phyloP scores from a whole-genome alignment of 83 land plant genomes.

The Picea engelmannii region DNA sequence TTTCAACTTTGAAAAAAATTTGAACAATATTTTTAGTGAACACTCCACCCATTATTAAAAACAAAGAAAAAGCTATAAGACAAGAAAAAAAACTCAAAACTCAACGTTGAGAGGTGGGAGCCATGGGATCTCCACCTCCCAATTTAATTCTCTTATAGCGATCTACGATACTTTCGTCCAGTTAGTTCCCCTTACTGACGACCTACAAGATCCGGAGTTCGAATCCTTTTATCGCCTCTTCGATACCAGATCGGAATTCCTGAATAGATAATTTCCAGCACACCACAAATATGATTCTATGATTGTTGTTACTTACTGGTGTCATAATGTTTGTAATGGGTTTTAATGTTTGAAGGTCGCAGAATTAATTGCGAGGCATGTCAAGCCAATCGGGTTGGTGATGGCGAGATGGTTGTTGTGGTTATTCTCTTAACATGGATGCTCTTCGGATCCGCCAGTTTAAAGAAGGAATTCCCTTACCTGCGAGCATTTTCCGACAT shows the following conservation, averaged over 20 bases:
- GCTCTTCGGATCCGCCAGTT: slow-evolving; percentile 23
- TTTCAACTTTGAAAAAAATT: too few species aligned
- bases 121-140: neutral
- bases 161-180: slow-evolving; percentile 1
- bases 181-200: neutral
- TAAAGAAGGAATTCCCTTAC: slow-evolving; percentile 20
- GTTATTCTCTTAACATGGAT: slow-evolving; percentile 37
- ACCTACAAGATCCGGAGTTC: neutral
- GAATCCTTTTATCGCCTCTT: neutral
- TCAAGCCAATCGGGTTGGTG: neutral
- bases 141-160: neutral
- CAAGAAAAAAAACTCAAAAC: too few species aligned
- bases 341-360: slow-evolving; percentile 13
- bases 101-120: too few species aligned
- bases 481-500: slow-evolving; percentile 23
- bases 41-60: too few species aligned
- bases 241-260: neutral
- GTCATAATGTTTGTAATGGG: too few species aligned
- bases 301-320: too few species aligned
- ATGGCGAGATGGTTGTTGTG: slow-evolving; percentile 22
- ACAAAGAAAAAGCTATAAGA: too few species aligned
- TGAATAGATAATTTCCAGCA: neutral
- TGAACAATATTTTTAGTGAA: too few species aligned
- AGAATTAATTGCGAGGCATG: too few species aligned
- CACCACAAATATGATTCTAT: too few species aligned